phyloP scores from a whole-genome alignment of 1,139 yeast genomes.

The Blastobotrys proliferans region DNA sequence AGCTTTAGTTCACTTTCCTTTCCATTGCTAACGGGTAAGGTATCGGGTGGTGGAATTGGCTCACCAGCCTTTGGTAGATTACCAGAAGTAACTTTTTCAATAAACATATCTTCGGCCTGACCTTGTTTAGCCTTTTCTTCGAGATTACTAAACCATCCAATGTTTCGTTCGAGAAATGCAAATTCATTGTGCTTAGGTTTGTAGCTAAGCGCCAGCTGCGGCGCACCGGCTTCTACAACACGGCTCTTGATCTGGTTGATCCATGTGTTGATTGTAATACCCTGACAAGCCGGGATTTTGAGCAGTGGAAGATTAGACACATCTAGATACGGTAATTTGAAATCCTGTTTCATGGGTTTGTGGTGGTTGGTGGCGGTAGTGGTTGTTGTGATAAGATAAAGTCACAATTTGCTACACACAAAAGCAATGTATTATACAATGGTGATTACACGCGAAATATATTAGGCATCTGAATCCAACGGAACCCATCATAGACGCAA shows the following conservation, averaged over 20 bases:
- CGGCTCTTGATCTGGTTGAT: background rate
- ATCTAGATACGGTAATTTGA: background rate
- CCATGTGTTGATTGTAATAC: background rate
- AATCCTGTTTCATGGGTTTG: background rate
- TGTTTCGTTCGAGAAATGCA: background rate
- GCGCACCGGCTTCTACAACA: slow-evolving; percentile 1
- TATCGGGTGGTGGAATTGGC: background rate
- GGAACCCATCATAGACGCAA: no score
- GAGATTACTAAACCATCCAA: background rate
- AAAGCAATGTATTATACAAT: no score
- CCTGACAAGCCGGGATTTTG: background rate
- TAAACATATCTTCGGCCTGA: slow-evolving; percentile 5
- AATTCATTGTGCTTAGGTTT: slow-evolving; percentile 2
- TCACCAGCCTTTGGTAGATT: slow-evolving; percentile 5
- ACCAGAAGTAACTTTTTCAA: background rate
- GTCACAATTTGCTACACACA: no score
- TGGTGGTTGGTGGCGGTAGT: no score
- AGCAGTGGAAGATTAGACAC: background rate
- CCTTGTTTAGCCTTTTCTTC: background rate
- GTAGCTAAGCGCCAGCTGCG: slow-evolving; percentile 9
- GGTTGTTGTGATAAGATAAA: no score
- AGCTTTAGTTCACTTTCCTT: background rate
- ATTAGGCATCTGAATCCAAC: no score
- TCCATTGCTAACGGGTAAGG: background rate
- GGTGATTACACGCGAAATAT: no score